These are phyloP conservation scores for Aspergillus sp. DNA, from an alignment of 2,329 filamentous ascomycete species.

Conservation along the genomic window DNA sequence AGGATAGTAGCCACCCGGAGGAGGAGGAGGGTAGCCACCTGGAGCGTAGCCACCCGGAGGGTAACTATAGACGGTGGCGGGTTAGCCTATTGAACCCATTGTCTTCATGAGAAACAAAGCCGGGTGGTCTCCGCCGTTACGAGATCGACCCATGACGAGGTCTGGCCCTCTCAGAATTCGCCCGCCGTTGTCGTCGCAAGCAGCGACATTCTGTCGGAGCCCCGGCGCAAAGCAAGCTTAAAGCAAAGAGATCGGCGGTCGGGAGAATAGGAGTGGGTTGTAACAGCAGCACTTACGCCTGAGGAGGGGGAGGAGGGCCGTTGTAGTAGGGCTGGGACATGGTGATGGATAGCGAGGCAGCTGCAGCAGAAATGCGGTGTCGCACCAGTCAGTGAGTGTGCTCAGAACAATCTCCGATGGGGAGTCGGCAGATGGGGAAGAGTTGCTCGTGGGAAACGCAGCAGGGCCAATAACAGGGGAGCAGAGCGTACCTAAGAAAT, in stretches of 20 bases:
- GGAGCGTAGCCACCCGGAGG: conserved; percentile 30
- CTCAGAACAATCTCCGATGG: background rate
- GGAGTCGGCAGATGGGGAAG: conserved; percentile 3
- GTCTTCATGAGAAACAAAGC: background rate
- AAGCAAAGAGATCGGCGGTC: background rate
- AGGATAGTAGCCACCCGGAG: conserved; percentile 15
- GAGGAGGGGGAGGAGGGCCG: conserved; percentile 38
- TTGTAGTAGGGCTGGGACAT: conserved; percentile 24
- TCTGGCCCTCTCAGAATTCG: too few species aligned
- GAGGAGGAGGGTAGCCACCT: conserved; percentile 25
- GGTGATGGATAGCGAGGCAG: conserved; percentile 3
- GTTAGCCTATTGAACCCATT: background rate
- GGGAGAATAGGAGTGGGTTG: background rate
- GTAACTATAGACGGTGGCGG: conserved; percentile 24
- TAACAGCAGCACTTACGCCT: conserved; percentile 32
- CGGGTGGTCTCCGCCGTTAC: background rate
- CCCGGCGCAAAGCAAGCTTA: background rate
- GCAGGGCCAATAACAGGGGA: conserved; percentile 16
- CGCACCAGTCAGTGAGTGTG: background rate
- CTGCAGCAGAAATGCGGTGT: background rate
- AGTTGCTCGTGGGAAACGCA: background rate
- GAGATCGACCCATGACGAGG: background rate
- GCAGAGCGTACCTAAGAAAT: conserved; percentile 22
- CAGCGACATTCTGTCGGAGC: background rate
- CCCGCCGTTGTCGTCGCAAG: background rate